phyloP scores from a whole-genome alignment of 2,329 filamentous ascomycete species.

The Xylariaceae sp. region DNA sequence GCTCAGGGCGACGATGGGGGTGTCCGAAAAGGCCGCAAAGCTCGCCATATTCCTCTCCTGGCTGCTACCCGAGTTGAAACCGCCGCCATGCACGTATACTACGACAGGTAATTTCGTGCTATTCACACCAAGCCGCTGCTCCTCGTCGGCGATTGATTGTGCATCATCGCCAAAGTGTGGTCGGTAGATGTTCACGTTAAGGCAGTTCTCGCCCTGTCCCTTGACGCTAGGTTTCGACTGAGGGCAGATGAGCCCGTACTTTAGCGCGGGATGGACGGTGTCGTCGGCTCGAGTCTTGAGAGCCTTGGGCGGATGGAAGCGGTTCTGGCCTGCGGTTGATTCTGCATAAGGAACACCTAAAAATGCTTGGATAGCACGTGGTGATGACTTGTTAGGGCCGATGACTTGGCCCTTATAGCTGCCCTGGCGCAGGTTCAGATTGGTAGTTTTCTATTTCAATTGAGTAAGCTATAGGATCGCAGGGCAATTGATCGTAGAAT shows the following conservation, averaged over 20 bases:
- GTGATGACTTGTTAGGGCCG: constrained; percentile 27
- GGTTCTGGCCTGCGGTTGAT: constrained; percentile 35
- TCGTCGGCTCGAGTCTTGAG: constrained; percentile 26
- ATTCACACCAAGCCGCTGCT: constrained; percentile 24
- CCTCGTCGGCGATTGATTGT: constrained; percentile 15
- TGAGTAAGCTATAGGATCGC: constrained; percentile 16
- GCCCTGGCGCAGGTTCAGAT: constrained; percentile 36
- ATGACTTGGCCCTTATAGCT: constrained; percentile 36
- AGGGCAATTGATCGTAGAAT: background rate
- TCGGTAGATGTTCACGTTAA: constrained; percentile 48
- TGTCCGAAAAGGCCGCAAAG: constrained; percentile 51
- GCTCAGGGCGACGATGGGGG: constrained; percentile 51
- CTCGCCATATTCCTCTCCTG: constrained; percentile 54
- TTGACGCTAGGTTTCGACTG: constrained; percentile 22
- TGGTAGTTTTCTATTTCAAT: constrained; percentile 23
- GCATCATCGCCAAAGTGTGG: constrained; percentile 31
- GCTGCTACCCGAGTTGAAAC: constrained; percentile 52
- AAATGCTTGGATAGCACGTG: constrained; percentile 42
- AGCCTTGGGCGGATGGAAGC: constrained; percentile 40
- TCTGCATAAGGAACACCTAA: constrained; percentile 47
- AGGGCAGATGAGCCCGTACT: constrained; percentile 36
- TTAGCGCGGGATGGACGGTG: constrained; percentile 30
- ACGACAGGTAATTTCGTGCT: constrained; percentile 42
- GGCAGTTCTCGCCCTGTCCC: constrained; percentile 45
- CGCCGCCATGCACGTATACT: constrained; percentile 60